A percentile compares a stretch with the other conserved stretches of the same genome.
These are phyloP conservation scores for Pythium dissimile DNA, from an alignment of 352 stramenopile genomes.

Conservation along the genomic window DNA sequence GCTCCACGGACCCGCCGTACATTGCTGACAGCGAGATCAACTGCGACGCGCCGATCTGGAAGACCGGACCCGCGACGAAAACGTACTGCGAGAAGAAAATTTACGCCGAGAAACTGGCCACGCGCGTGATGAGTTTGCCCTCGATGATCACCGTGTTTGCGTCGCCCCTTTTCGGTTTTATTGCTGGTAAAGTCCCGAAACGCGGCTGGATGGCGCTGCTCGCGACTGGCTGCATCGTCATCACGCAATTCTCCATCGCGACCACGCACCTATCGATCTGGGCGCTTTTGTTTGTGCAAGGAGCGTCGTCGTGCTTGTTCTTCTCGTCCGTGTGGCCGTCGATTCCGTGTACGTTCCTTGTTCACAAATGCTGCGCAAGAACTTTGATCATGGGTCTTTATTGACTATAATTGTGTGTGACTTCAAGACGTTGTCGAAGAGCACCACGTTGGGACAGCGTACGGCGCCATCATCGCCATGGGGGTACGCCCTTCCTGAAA, in stretches of 20 bases:
- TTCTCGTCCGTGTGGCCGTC: constrained; percentile 83
- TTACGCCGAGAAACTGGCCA: constrained; percentile 34
- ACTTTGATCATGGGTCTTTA: neutral
- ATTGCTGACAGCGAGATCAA: constrained; percentile 45
- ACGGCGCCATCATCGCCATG: constrained; percentile 74
- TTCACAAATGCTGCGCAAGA: neutral
- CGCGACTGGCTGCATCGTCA: constrained; percentile 39
- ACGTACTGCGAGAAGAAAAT: constrained; percentile 40
- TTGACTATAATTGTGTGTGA: no score
- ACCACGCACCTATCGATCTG: constrained; percentile 43
- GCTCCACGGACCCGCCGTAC: constrained; percentile 28
- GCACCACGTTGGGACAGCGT: constrained; percentile 70
- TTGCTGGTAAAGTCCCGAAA: constrained; percentile 63
- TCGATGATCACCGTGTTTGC: constrained; percentile 72
- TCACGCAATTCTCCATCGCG: constrained; percentile 67
- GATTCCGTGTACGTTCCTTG: constrained; percentile 47
- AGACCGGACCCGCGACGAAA: constrained; percentile 27
- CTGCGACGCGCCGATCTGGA: constrained; percentile 39
- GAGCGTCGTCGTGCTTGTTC: constrained; percentile 76
- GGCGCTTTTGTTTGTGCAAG: constrained; percentile 66
- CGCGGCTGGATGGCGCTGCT: constrained; percentile 54
- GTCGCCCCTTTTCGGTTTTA: constrained; percentile 69
- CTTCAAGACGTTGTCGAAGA: constrained; percentile 76
- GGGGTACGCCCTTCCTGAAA: constrained; percentile 22
- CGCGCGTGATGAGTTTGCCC: constrained; percentile 71